These are phyloP conservation scores for Exophiala sp. DNA, from an alignment of 2,329 filamentous ascomycete species.

Conservation along the genomic window DNA sequence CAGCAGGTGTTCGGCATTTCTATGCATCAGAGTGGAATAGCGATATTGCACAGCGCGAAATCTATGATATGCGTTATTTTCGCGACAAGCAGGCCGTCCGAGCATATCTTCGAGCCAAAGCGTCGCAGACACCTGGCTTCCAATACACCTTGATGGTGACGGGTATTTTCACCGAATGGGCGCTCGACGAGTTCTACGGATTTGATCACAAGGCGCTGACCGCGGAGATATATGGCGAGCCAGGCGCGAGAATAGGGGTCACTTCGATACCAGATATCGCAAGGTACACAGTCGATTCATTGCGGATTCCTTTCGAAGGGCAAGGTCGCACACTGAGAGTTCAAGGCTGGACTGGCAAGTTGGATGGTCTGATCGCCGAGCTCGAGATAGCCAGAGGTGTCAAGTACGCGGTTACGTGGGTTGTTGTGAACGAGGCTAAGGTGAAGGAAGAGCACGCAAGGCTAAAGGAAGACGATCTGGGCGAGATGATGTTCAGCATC, in stretches of 20 bases:
- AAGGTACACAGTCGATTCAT: slow-evolving; percentile 7
- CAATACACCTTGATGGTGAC: slow-evolving; percentile 14
- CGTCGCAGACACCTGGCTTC: slow-evolving; percentile 2
- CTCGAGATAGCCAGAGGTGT: slow-evolving; percentile 3
- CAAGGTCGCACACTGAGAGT: slow-evolving; percentile 8
- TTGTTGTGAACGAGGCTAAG: slow-evolving; percentile 5
- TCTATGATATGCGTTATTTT: slow-evolving; percentile 11
- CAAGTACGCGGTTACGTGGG: slow-evolving; percentile 8
- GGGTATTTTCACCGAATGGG: slow-evolving; percentile 10
- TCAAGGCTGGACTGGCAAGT: slow-evolving; percentile 14
- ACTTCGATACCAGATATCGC: slow-evolving; percentile 14
- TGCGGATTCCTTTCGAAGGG: slow-evolving; percentile 3
- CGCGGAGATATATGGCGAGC: slow-evolving; percentile 6
- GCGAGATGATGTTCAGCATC: slow-evolving; percentile 13
- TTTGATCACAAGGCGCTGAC: slow-evolving; percentile 7
- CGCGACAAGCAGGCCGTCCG: slow-evolving; percentile 8
- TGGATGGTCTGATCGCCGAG: slow-evolving; percentile 8
- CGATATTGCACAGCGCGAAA: slow-evolving; percentile 9
- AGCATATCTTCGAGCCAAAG: slow-evolving; percentile 6
- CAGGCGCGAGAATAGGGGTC: slow-evolving; percentile 6
- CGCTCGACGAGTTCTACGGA: slow-evolving; percentile 10
- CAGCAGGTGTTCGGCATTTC: slow-evolving; percentile 40
- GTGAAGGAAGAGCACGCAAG: slow-evolving; percentile 10
- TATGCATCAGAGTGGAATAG: slow-evolving; percentile 36
- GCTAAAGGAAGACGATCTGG: slow-evolving; percentile 3